Evolutionary conservation across 495 filamentous ascomycete species (phyloP).

Genomic region (Neurospora sublineolata): DNA sequence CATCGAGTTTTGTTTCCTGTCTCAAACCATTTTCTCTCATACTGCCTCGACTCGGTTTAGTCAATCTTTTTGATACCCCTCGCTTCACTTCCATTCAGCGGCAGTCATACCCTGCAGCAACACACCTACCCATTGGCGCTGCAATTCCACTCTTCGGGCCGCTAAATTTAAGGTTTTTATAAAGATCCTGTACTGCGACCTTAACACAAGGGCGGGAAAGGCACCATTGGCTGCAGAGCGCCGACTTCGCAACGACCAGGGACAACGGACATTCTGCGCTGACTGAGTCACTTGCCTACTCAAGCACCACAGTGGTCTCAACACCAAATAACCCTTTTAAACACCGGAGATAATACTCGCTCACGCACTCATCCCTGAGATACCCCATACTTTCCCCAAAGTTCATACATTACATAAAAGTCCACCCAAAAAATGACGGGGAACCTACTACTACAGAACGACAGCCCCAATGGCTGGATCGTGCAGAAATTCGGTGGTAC

Average conservation of each 20-base stretch:
- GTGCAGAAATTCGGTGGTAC: constrained; percentile 82
- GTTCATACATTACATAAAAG: background rate
- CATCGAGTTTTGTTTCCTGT: background rate
- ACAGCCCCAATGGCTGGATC: constrained; percentile 45
- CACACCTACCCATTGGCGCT: background rate
- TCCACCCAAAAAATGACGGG: constrained; percentile 10
- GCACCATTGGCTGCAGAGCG: background rate
- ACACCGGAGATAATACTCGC: background rate
- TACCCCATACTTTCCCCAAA: background rate
- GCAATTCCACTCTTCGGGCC: background rate
- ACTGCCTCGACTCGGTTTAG: background rate
- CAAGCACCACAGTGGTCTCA: background rate
- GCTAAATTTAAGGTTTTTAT: background rate
- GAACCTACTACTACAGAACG: constrained; percentile 21
- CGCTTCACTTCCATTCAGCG: background rate
- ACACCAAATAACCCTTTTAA: background rate
- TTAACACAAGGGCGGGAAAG: background rate
- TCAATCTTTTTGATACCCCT: background rate
- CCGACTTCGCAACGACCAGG: background rate
- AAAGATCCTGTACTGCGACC: background rate
- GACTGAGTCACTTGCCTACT: background rate
- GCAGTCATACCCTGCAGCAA: background rate
- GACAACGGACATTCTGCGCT: background rate
- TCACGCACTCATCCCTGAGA: background rate
- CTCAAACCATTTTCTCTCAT: background rate